These are phyloP conservation scores for Trypanosoma avium DNA, from an alignment of 208 protist species.

Conservation along the genomic window DNA sequence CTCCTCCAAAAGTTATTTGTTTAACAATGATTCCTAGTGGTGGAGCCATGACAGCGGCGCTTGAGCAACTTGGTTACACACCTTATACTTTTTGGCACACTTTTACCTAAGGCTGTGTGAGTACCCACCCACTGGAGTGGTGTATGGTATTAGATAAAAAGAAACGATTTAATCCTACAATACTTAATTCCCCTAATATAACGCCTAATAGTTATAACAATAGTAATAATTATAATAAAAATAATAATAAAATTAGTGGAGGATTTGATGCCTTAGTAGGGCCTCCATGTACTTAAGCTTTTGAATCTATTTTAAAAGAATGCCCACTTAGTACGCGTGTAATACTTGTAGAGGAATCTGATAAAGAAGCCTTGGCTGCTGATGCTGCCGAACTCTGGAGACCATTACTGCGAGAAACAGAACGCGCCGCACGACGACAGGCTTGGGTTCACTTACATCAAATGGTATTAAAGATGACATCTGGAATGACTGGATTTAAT, in stretches of 20 bases:
- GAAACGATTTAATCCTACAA: slow-evolving; percentile 62
- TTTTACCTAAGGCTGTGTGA: slow-evolving; percentile 54
- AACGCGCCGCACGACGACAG: slow-evolving; percentile 26
- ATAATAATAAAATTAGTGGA: not conserved
- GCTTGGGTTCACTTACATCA: slow-evolving; percentile 36
- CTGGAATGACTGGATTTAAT: slow-evolving; percentile 30
- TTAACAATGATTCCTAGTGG: slow-evolving; percentile 81
- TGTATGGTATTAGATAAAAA: slow-evolving; percentile 55
- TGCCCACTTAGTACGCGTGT: slow-evolving; percentile 80
- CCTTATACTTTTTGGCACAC: slow-evolving; percentile 77
- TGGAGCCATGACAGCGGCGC: slow-evolving; percentile 56
- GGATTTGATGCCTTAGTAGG: slow-evolving; percentile 73
- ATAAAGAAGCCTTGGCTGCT: slow-evolving; percentile 73
- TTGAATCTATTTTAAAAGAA: slow-evolving; percentile 66
- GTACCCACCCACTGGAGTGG: slow-evolving; percentile 85
- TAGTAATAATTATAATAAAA: not conserved
- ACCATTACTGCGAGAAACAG: slow-evolving; percentile 42
- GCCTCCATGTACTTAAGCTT: slow-evolving; percentile 77
- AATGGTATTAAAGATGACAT: slow-evolving; percentile 58
- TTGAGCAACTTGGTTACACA: slow-evolving; percentile 65
- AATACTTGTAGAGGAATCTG: slow-evolving; percentile 75
- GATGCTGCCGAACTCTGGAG: slow-evolving; percentile 52
- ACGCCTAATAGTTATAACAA: not conserved
- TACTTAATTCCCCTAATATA: slow-evolving; percentile 24
- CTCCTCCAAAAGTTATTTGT: slow-evolving; percentile 54